A percentile compares a stretch with the other conserved stretches of the same genome.
These are phyloP conservation scores for Ophiostoma angusticollis DNA, from an alignment of 2,329 filamentous ascomycete species.

Conservation along the genomic window DNA sequence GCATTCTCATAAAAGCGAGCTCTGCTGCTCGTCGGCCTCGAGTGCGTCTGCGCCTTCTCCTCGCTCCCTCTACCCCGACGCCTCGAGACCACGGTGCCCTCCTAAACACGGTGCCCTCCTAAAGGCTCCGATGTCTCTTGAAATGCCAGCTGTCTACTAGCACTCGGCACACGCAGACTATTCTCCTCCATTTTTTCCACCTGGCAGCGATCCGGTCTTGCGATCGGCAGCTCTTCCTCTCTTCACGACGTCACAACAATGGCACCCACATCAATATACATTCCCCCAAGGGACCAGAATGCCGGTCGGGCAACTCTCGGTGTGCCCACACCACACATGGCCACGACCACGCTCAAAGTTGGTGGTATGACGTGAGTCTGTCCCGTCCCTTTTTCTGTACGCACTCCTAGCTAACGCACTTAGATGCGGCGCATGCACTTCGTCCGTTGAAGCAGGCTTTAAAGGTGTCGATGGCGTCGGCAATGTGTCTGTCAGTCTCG, in stretches of 20 bases:
- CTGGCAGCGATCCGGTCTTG: background rate
- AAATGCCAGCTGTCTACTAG: conserved; percentile 3
- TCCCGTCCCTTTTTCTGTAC: background rate
- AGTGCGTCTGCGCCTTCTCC: too few species aligned
- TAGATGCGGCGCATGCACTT: conserved; percentile 88
- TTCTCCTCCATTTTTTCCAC: background rate
- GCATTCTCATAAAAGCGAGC: too few species aligned
- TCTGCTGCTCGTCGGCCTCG: too few species aligned
- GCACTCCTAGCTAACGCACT: conserved; percentile 28
- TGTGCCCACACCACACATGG: conserved; percentile 50
- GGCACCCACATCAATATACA: conserved; percentile 37
- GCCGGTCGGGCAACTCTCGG: conserved; percentile 20
- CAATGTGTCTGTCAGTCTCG: conserved; percentile 79
- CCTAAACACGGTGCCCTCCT: too few species aligned
- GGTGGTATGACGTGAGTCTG: conserved; percentile 66
- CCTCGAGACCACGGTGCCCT: too few species aligned
- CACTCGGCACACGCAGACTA: background rate
- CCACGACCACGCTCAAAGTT: conserved; percentile 80
- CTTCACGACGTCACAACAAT: conserved; percentile 24
- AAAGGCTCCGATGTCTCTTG: conserved; percentile 5
- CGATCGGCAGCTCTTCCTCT: background rate
- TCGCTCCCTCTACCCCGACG: too few species aligned
- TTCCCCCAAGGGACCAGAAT: conserved; percentile 29
- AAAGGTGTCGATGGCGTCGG: conserved; percentile 68
- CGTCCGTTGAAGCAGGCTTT: conserved; percentile 87